phyloP scores from a whole-genome alignment of 139 green algal genomes.

The Micractinium sp. region DNA sequence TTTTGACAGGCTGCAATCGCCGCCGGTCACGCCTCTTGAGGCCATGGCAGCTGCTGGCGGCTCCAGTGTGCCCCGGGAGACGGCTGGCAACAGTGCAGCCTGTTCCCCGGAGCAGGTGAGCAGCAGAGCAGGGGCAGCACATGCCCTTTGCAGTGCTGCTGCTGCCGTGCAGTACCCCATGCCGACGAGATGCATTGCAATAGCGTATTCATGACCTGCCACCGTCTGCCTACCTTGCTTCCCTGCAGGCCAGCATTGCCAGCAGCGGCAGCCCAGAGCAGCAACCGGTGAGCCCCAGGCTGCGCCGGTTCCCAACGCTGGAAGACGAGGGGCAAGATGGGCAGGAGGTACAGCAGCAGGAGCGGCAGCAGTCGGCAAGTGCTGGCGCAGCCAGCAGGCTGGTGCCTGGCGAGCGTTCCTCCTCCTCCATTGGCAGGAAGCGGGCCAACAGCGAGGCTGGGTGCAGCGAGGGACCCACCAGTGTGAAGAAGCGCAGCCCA shows the following conservation, averaged over 20 bases:
- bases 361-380: not conserved
- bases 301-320: not conserved
- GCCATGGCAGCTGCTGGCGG: not conserved
- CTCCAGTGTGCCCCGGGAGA: not conserved
- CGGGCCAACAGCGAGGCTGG: not conserved
- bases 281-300: not conserved
- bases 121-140: too few species aligned
- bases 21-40: constrained; percentile 12
- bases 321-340: not conserved
- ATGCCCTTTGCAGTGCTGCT: too few species aligned
- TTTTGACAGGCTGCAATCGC: constrained; percentile 27
- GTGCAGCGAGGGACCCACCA: not conserved
- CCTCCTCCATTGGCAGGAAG: constrained; percentile 21
- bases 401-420: not conserved
- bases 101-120: not conserved
- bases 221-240: not conserved
- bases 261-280: constrained; percentile 15
- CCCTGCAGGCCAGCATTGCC: constrained; percentile 8
- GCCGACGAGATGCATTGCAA: not conserved
- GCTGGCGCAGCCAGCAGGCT: not conserved
- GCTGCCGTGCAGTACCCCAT: not conserved
- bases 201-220: not conserved
- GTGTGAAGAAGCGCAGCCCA: constrained; percentile 17
- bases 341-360: not conserved
- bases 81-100: too few species aligned